Base-by-base conservation (phyloP, 169 alveolate species). In the Besnoitia besnoiti region DNA sequence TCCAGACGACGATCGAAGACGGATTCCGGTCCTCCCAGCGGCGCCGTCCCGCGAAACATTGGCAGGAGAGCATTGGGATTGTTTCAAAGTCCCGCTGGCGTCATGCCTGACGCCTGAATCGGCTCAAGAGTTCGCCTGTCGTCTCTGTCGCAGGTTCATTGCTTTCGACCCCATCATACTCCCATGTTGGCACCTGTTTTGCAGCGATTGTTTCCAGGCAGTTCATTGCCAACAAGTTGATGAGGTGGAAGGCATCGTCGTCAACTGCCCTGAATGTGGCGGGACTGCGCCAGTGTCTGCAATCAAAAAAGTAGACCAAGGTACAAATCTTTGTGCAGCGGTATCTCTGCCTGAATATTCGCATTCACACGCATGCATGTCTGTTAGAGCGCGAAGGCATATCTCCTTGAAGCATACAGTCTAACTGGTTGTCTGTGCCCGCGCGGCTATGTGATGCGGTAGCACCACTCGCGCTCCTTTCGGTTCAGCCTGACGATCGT, bases 41-140 rank as follows among this genome's bases (percentile, higher is more conserved):
- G 67, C 30, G 33, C 67, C 67, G 3, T 0, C 27, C 24, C 67
- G 67, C 24, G 33, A 55, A 55, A 1, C 67, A 19, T n/a, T n/a
- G 24, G 67, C 33, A 55, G 30, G 5, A n/a, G 67, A n/a, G 67
- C 12, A 55, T 55, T 19, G 12, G 67, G 67, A 55, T 19, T n/a
- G 24, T 0, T n/a, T 19, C 21, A 77, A 77, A 44, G 59, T 77
- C 61, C 87, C 87, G 49, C 50, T 77, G n/a, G 33, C 61, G 7
- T n/a, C 40, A 24, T 77, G 87, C 21, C 19, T 42, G 33, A 44
- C 49, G 50, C 87, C 87, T 5, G 33, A 77, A 27, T 77, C 87
- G 2, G 87, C 87, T 42, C 87, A 77, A 35, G 87, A 77, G 5
- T 77, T 77, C 37, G 87, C 87, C 21, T 77, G 87, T 42, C 55